phyloP scores from a whole-genome alignment of 2,329 filamentous ascomycete species.

The Alternaria solani region DNA sequence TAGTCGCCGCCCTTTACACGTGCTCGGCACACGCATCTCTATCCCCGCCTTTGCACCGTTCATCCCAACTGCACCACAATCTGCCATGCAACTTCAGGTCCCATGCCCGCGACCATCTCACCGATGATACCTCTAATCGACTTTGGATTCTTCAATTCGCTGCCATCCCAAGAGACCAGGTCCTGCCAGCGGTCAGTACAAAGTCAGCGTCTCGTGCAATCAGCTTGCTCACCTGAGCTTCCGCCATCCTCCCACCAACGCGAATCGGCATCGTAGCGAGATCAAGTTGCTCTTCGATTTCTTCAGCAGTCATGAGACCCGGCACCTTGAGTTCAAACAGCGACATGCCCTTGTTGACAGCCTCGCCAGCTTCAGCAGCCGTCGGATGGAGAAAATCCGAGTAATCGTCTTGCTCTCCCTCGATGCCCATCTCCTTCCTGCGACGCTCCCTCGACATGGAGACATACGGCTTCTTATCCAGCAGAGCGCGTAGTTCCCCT shows the following conservation, averaged over 20 bases:
- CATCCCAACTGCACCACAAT: conserved; percentile 66
- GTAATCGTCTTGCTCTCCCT: conserved; percentile 20
- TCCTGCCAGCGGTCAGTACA: conserved; percentile 53
- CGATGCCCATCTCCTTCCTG: conserved; percentile 23
- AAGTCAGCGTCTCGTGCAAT: conserved; percentile 7
- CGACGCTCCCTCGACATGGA: conserved; percentile 51
- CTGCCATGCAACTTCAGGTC: conserved; percentile 64
- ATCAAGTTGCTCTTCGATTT: conserved; percentile 62
- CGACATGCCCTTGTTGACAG: conserved; percentile 49
- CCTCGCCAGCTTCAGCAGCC: conserved; percentile 45
- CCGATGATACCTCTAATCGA: conserved; percentile 70
- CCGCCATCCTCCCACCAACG: conserved; percentile 49
- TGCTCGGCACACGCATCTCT: neutral
- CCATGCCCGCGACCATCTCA: conserved; percentile 72
- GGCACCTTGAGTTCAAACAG: conserved; percentile 72
- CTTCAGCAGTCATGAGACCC: conserved; percentile 65
- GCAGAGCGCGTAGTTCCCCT: conserved; percentile 58
- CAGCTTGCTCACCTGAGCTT: conserved; percentile 42
- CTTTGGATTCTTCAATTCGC: conserved; percentile 59
- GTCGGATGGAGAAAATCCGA: conserved; percentile 37
- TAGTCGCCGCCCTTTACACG: neutral
- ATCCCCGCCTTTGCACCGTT: neutral
- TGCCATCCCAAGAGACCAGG: conserved; percentile 67
- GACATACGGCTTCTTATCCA: conserved; percentile 66
- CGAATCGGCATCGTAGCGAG: conserved; percentile 67